phyloP scores from a whole-genome alignment of 1,284 basidiomycete genomes.

The Sutorius eximius region DNA sequence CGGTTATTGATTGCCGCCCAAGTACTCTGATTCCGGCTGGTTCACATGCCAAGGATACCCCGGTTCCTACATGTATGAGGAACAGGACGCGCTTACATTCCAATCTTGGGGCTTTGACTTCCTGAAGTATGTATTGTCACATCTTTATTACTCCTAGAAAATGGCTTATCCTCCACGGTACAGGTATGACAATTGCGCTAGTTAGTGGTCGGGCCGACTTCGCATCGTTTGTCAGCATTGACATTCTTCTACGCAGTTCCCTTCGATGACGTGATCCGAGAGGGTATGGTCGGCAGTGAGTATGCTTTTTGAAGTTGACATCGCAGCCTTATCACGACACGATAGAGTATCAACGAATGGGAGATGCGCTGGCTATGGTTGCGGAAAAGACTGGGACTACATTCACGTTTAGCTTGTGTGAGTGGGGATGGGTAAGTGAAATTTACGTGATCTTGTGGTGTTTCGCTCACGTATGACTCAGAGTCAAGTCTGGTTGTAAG shows the following conservation, averaged over 20 bases:
- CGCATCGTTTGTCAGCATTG: not conserved
- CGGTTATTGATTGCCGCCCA: constrained; percentile 3
- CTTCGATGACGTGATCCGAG: constrained; percentile 49
- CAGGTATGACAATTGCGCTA: constrained; percentile 59
- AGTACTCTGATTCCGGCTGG: constrained; percentile 37
- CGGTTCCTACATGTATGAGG: constrained; percentile 31
- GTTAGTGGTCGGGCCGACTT: constrained; percentile 9
- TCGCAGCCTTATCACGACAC: not conserved
- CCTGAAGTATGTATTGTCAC: constrained; percentile 46
- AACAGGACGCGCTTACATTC: constrained; percentile 31
- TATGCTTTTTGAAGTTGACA: constrained; percentile 8
- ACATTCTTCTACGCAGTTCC: constrained; percentile 38
- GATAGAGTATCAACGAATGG: constrained; percentile 53
- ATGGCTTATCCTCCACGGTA: not conserved
- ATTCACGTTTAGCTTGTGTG: constrained; percentile 51
- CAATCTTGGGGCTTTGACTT: constrained; percentile 59
- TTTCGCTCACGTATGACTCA: constrained; percentile 23
- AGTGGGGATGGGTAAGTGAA: constrained; percentile 55
- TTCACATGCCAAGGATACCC: constrained; percentile 33
- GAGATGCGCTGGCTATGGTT: constrained; percentile 48
- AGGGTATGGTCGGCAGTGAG: constrained; percentile 57
- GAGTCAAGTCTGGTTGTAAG: constrained; percentile 59
- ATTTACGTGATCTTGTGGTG: not conserved
- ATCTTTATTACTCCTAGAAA: not conserved
- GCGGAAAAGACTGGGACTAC: constrained; percentile 45